Evolutionary conservation across 495 filamentous ascomycete species (phyloP).

Genomic region (Filosporella fistucella): DNA sequence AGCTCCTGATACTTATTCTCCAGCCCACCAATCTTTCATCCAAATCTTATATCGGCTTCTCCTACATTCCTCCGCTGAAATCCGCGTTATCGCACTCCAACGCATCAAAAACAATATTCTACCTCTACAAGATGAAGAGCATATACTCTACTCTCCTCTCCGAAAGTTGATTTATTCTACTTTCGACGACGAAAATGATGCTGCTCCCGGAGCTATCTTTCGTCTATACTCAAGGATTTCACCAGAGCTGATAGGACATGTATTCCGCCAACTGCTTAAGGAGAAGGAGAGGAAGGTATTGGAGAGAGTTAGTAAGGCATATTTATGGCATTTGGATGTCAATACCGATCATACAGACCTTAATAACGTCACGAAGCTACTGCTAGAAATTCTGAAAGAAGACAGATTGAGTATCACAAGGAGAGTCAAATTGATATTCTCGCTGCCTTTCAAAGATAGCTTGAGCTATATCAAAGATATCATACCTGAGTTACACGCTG

Average conservation of each 20-base stretch:
- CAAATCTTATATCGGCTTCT: not conserved
- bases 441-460: not conserved
- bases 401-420: slow-evolving; percentile 2
- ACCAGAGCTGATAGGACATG: not conserved
- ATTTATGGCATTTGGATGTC: not conserved
- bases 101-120: not conserved
- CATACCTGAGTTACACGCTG: not conserved
- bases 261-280: not conserved
- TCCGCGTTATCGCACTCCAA: not conserved
- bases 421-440: slow-evolving; percentile 1
- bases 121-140: not conserved
- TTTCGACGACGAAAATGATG: not conserved
- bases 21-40: not conserved
- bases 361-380: not conserved
- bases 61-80: not conserved
- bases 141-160: not conserved
- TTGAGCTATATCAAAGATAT: not conserved
- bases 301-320: no score
- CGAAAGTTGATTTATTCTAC: not conserved
- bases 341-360: not conserved
- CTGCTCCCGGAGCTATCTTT: slow-evolving; percentile 1
- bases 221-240: not conserved
- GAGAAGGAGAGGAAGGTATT: not conserved
- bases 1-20: not conserved
- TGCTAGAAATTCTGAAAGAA: not conserved